Evolutionary conservation across 192 early-diverging fungal species (phyloP).

Genomic region (Mortierella hygrophila): DNA sequence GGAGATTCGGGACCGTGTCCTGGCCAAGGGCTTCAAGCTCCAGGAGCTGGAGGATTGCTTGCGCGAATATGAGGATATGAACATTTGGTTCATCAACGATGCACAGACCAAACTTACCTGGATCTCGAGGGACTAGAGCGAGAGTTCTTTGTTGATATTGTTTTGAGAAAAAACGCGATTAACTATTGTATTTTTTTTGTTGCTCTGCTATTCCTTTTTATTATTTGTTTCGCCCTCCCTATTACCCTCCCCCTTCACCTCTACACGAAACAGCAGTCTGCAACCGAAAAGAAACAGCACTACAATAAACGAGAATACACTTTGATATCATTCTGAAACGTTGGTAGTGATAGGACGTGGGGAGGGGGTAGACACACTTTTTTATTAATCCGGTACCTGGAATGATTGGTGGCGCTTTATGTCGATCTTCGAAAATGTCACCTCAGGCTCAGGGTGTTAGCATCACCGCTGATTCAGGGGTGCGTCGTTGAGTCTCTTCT

Average conservation of each 20-base stretch:
- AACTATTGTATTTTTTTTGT: not conserved
- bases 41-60: conserved; percentile 82
- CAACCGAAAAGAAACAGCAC: not conserved
- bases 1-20: conserved; percentile 76
- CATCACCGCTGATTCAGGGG: too few relatives aligned
- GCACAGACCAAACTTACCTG: conserved; percentile 65
- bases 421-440: too few relatives aligned
- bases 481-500: too few relatives aligned
- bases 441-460: too few relatives aligned
- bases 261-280: not conserved
- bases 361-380: too few relatives aligned
- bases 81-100: conserved; percentile 77
- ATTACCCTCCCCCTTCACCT: not conserved
- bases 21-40: conserved; percentile 83
- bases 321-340: too few relatives aligned
- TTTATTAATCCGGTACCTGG: too few relatives aligned
- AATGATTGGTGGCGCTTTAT: too few relatives aligned
- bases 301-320: too few relatives aligned
- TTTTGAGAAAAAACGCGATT: not conserved
- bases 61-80: conserved; percentile 78
- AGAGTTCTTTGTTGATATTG: not conserved
- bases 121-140: conserved; percentile 37
- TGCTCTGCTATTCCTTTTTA: not conserved
- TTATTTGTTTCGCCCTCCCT: not conserved
- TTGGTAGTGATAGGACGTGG: too few relatives aligned